These are phyloP conservation scores for Lipomyces yarrowii DNA, from an alignment of 1,139 yeast species.

Conservation along the genomic window DNA sequence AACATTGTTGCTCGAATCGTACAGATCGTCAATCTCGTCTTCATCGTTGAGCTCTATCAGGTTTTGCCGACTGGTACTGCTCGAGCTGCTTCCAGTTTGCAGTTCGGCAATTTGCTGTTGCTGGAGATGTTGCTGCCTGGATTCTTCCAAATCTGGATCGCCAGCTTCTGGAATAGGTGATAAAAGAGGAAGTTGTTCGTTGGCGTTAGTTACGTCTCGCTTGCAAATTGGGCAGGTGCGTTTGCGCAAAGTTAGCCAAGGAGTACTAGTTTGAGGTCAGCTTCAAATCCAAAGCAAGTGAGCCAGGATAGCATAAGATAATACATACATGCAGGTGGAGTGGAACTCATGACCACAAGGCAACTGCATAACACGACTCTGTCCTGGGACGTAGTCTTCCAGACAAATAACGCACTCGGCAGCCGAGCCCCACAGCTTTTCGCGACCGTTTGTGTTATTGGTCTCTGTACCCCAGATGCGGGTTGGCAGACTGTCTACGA, in stretches of 20 bases:
- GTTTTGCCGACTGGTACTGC: constrained; percentile 1
- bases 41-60: constrained; percentile 12
- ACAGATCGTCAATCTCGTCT: constrained; percentile 2
- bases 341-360: constrained; percentile 53
- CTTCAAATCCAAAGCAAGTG: not conserved
- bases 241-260: constrained; percentile 46
- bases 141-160: constrained; percentile 22
- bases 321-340: constrained; percentile 41
- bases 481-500: constrained; percentile 45
- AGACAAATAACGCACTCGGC: constrained; percentile 49
- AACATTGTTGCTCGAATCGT: not conserved
- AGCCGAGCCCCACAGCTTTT: constrained; percentile 42
- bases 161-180: constrained; percentile 10
- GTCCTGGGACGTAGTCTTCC: constrained; percentile 45
- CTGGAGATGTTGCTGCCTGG: constrained; percentile 24
- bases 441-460: constrained; percentile 22
- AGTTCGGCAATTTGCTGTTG: constrained; percentile 12
- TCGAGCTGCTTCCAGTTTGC: constrained; percentile 3
- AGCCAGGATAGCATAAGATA: not conserved
- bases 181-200: constrained; percentile 25
- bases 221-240: constrained; percentile 46
- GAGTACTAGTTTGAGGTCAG: constrained; percentile 30
- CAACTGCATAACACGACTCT: constrained; percentile 43
- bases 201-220: constrained; percentile 36
- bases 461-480: constrained; percentile 40